Conservation (phyloP, 352 stramenopile species). For the Globisporangium rhizosaccharum region DNA sequence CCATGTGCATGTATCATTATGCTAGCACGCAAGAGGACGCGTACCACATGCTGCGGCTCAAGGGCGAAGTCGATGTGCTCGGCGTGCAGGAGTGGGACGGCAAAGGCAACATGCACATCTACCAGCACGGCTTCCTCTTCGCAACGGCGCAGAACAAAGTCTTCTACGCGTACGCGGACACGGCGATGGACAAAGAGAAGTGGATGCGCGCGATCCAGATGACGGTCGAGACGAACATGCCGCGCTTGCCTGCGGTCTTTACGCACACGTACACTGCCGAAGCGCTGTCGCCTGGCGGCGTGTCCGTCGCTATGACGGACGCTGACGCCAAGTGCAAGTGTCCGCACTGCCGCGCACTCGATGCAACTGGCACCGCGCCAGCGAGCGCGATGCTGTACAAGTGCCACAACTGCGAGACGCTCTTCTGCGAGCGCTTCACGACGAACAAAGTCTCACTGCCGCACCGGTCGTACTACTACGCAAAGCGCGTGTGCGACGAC, state of each 20-base stretch:
- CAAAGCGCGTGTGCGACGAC: conserved; percentile 82
- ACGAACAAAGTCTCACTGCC: conserved; percentile 73
- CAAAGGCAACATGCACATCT: conserved; percentile 91
- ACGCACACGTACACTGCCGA: conserved; percentile 39
- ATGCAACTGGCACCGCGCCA: conserved; percentile 22
- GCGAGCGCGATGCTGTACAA: conserved; percentile 61
- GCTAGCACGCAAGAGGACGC: conserved; percentile 85
- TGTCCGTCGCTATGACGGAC: conserved; percentile 40
- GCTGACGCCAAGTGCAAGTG: conserved; percentile 66
- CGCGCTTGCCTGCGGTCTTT: conserved; percentile 41
- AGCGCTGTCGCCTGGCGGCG: conserved; percentile 51
- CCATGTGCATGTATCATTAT: not conserved
- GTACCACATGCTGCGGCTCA: conserved; percentile 84
- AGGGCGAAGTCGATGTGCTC: conserved; percentile 84
- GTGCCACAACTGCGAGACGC: conserved; percentile 74
- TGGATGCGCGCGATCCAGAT: conserved; percentile 88
- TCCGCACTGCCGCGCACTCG: conserved; percentile 46
- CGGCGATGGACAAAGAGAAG: conserved; percentile 87
- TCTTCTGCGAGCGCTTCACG: conserved; percentile 83
- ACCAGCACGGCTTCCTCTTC: conserved; percentile 86
- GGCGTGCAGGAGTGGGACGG: conserved; percentile 90
- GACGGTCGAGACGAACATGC: conserved; percentile 77
- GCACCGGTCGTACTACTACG: conserved; percentile 76
- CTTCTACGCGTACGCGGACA: conserved; percentile 86
- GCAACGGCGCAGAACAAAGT: conserved; percentile 86